phyloP scores from a whole-genome alignment of 805 yeast species.

The Nakazawaea anatomiae region DNA sequence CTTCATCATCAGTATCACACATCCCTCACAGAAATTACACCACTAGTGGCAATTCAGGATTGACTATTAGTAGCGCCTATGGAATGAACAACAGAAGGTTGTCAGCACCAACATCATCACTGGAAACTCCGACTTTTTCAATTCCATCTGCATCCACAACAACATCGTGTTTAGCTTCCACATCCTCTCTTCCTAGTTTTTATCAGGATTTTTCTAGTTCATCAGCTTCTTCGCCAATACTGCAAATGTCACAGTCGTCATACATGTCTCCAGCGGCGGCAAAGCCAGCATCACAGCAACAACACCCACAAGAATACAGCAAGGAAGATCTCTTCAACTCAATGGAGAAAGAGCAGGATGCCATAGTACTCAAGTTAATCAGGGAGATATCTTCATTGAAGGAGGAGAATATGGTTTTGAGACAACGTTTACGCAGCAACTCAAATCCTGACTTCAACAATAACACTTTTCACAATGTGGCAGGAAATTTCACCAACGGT shows the following conservation, averaged over 20 bases:
- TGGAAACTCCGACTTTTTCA: neutral
- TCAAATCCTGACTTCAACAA: too few relatives aligned
- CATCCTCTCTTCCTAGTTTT: neutral
- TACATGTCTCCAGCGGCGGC: too few relatives aligned
- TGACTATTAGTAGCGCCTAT: neutral
- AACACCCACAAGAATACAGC: constrained; percentile 16
- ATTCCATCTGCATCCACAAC: neutral
- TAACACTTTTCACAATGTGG: too few relatives aligned
- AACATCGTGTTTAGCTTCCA: neutral
- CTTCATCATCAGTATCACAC: neutral
- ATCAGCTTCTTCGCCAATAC: too few relatives aligned
- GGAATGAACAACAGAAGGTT: neutral
- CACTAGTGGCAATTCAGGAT: neutral
- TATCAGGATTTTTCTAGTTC: neutral
- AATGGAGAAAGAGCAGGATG: constrained; percentile 74
- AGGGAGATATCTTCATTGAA: constrained; percentile 50
- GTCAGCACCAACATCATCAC: neutral
- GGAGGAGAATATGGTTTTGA: constrained; percentile 44
- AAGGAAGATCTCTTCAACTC: constrained; percentile 48
- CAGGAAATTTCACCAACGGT: neutral
- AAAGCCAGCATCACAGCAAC: neutral
- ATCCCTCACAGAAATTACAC: neutral
- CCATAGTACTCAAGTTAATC: constrained; percentile 61
- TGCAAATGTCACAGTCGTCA: too few relatives aligned
- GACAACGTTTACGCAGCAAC: constrained; percentile 18